These are phyloP conservation scores for Thoreauomyces humboldtii DNA, from an alignment of 192 early-diverging fungal species.

Conservation along the genomic window DNA sequence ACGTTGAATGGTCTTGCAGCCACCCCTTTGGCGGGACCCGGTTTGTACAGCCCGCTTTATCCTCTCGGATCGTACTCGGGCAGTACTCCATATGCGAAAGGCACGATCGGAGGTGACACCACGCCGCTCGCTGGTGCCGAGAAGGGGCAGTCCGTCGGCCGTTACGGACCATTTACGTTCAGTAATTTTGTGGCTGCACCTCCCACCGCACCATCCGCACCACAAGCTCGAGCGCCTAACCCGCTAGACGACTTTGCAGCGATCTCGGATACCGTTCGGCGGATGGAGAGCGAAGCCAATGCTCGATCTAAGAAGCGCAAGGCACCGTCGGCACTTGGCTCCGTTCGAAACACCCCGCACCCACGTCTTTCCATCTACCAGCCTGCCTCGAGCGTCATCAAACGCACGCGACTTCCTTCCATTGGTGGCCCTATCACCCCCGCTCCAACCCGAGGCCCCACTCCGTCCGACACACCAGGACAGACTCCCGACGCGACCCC, in stretches of 20 bases:
- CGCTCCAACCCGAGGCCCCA: not conserved
- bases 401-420: not conserved
- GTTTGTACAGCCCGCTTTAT: too few species aligned
- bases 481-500: not conserved
- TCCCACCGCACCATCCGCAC: not conserved
- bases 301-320: conserved; percentile 16
- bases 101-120: too few species aligned
- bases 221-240: conserved; percentile 11
- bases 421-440: not conserved
- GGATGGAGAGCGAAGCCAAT: conserved; percentile 30
- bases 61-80: too few species aligned
- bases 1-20: conserved; percentile 4
- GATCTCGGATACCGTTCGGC: conserved; percentile 26
- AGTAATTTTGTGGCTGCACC: too few species aligned
- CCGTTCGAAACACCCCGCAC: not conserved
- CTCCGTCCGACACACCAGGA: not conserved
- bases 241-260: conserved; percentile 34
- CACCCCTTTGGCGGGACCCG: too few species aligned
- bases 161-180: too few species aligned
- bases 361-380: not conserved
- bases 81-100: too few species aligned
- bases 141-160: not conserved
- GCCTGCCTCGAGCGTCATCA: not conserved
- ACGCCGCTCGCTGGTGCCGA: not conserved
- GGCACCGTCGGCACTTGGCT: not conserved